Conservation (phyloP, 1,284 basidiomycete genomes). For the Pseudozyma flocculosa region DNA sequence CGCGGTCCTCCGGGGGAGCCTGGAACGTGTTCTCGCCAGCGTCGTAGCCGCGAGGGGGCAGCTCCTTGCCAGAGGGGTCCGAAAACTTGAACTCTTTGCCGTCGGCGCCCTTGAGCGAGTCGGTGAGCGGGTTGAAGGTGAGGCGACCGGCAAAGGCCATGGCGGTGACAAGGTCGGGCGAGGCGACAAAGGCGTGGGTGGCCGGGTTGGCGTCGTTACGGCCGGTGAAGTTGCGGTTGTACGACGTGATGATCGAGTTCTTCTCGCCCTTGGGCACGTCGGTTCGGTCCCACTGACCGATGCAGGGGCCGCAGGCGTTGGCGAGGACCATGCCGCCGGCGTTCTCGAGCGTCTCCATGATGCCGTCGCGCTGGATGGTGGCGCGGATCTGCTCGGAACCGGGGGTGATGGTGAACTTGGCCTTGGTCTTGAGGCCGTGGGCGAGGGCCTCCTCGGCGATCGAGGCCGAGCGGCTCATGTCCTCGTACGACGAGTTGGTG, state of each 20-base stretch:
- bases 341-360: slow-evolving; percentile 81
- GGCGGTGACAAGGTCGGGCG: slow-evolving; percentile 96
- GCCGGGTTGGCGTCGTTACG: slow-evolving; percentile 99
- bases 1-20: slow-evolving; percentile 83
- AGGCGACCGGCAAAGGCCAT: slow-evolving; percentile 92
- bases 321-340: slow-evolving; percentile 92
- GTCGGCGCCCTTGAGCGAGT: slow-evolving; percentile 81
- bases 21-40: slow-evolving; percentile 97
- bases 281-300: slow-evolving; percentile 96
- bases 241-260: slow-evolving; percentile 92
- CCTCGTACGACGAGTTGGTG: slow-evolving; percentile 99
- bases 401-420: slow-evolving; percentile 95
- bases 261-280: slow-evolving; percentile 95
- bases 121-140: slow-evolving; percentile 94
- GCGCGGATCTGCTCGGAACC: slow-evolving; percentile 98
- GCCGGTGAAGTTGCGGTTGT: slow-evolving; percentile 99
- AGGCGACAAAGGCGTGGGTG: slow-evolving; percentile 97
- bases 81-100: slow-evolving; percentile 98
- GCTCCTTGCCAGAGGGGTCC: slow-evolving; percentile 83
- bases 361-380: slow-evolving; percentile 93
- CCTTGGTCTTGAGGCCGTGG: slow-evolving; percentile 86
- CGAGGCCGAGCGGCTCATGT: slow-evolving; percentile 95
- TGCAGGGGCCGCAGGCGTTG: slow-evolving; percentile 98
- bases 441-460: slow-evolving; percentile 84
- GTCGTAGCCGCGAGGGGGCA: slow-evolving; percentile 93